Evolutionary conservation across 257 asterid species (phyloP).

Genomic region (Marsdenia floribunda): DNA sequence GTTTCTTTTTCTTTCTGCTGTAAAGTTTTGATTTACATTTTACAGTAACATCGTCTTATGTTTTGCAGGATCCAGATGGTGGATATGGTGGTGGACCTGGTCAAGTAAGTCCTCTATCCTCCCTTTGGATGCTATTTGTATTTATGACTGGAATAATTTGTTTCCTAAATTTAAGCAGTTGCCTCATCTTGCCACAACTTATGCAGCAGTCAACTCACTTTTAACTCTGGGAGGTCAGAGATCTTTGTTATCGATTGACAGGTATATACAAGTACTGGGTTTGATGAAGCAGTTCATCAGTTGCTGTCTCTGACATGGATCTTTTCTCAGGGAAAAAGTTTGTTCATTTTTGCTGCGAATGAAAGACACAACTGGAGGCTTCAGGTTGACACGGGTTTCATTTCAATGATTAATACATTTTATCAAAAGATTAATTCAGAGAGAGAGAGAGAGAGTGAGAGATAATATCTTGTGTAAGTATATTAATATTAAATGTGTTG

Average conservation of each 20-base stretch:
- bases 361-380: constrained; percentile 93
- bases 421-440: not conserved
- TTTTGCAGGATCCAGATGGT: constrained; percentile 69
- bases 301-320: constrained; percentile 6
- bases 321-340: constrained; percentile 46
- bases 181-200: constrained; percentile 99
- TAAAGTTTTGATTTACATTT: not conserved
- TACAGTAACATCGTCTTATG: not conserved
- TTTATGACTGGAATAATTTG: constrained; percentile 1
- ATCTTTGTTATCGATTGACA: constrained; percentile 71
- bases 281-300: not conserved
- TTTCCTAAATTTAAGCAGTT: constrained; percentile 34
- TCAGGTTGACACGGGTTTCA: constrained; percentile 51
- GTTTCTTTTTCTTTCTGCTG: not conserved
- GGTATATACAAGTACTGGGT: constrained; percentile 29
- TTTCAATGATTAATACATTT: not conserved
- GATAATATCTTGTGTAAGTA: no score
- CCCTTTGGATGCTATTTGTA: not conserved
- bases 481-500: not conserved
- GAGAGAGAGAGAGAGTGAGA: not conserved
- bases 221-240: constrained; percentile 64
- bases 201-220: constrained; percentile 86
- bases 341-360: constrained; percentile 57
- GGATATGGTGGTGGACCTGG: constrained; percentile 99
- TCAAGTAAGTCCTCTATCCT: constrained; percentile 50